These are phyloP conservation scores for Adansonia madagascariensis DNA, from an alignment of 441 rosid species.

Conservation along the genomic window DNA sequence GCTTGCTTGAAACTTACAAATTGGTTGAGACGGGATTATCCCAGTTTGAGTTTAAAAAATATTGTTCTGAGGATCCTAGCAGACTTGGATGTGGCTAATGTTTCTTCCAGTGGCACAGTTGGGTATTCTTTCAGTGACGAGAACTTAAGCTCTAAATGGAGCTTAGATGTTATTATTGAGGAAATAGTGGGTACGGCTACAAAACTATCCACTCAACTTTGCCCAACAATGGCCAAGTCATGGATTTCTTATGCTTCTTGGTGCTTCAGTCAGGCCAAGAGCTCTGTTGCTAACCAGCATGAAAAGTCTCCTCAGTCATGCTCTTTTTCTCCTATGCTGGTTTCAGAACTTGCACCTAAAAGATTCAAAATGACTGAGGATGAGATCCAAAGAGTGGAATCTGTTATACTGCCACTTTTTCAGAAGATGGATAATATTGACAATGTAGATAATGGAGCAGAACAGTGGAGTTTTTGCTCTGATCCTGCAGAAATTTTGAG, in stretches of 20 bases:
- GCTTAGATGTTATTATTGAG: slow-evolving; percentile 52
- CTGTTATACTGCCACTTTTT: slow-evolving; percentile 52
- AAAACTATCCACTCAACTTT: slow-evolving; percentile 86
- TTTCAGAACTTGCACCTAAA: slow-evolving; percentile 65
- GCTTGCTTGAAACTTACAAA: slow-evolving; percentile 91
- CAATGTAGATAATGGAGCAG: slow-evolving; percentile 34
- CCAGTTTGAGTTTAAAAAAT: slow-evolving; percentile 53
- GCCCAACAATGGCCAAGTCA: slow-evolving; percentile 90
- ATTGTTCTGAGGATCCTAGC: slow-evolving; percentile 55
- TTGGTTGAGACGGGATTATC: slow-evolving; percentile 74
- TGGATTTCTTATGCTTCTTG: slow-evolving; percentile 98
- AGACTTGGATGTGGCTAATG: slow-evolving; percentile 50
- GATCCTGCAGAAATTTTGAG: slow-evolving; percentile 47
- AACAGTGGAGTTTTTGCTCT: slow-evolving; percentile 38
- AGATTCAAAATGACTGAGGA: slow-evolving; percentile 74
- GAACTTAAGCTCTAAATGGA: slow-evolving; percentile 44
- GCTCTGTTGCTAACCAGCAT: slow-evolving; percentile 48
- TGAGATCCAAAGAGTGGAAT: slow-evolving; percentile 63
- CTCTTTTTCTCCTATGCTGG: slow-evolving; percentile 67
- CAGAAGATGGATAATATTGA: slow-evolving; percentile 38
- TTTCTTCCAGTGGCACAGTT: slow-evolving; percentile 42
- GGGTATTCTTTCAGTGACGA: slow-evolving; percentile 40
- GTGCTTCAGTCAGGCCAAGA: slow-evolving; percentile 89
- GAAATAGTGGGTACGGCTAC: slow-evolving; percentile 80
- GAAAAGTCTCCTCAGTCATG: slow-evolving; percentile 52